Conservation (phyloP, 2,329 filamentous ascomycete genomes). For the Trichophyton rubrum region DNA sequence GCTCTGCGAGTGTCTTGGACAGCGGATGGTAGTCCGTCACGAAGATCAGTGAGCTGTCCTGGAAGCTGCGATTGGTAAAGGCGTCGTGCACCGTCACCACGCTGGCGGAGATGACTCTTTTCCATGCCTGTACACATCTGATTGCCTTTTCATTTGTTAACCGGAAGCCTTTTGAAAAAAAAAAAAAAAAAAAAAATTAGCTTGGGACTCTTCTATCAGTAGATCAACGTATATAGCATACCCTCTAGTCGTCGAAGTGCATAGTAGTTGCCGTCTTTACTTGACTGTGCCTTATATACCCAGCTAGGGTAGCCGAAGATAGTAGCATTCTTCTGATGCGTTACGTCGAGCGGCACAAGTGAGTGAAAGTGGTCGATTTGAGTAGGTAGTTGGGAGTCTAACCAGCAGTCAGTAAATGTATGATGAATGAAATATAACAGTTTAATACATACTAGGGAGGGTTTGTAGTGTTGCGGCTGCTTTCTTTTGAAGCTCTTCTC, state of each 20-base stretch:
- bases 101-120: slow-evolving; percentile 64
- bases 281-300: slow-evolving; percentile 88
- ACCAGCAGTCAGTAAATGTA: neutral
- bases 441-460: slow-evolving; percentile 52
- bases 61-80: slow-evolving; percentile 86
- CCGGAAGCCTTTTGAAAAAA: slow-evolving; percentile 55
- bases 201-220: no score
- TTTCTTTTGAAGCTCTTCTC: slow-evolving; percentile 83
- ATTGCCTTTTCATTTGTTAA: slow-evolving; percentile 84
- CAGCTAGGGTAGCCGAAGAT: slow-evolving; percentile 83
- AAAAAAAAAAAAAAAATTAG: no score
- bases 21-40: slow-evolving; percentile 88
- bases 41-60: slow-evolving; percentile 87
- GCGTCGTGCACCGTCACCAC: slow-evolving; percentile 81
- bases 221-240: slow-evolving; percentile 18
- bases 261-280: slow-evolving; percentile 80
- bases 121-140: slow-evolving; percentile 76
- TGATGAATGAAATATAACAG: neutral
- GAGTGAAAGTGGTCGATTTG: slow-evolving; percentile 81
- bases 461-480: slow-evolving; percentile 73
- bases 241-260: slow-evolving; percentile 75
- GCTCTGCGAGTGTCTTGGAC: slow-evolving; percentile 77
- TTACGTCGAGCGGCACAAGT: slow-evolving; percentile 75
- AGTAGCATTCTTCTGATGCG: slow-evolving; percentile 61
- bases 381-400: slow-evolving; percentile 57